Evolutionary conservation across 1,284 basidiomycete species (phyloP).

Genomic region (Puccinia polysora): DNA sequence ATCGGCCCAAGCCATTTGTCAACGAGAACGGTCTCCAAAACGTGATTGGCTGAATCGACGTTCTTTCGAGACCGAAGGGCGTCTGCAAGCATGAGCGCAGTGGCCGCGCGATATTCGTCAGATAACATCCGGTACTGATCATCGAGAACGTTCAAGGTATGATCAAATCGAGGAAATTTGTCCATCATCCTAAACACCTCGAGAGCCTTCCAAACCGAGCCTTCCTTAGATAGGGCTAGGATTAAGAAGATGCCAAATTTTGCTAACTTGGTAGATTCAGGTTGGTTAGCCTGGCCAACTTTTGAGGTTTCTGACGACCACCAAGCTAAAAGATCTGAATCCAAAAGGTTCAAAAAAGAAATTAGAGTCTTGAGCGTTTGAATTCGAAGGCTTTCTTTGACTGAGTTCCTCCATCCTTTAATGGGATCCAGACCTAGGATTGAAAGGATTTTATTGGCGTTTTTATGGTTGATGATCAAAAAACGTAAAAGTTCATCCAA

Average conservation of each 20-base stretch:
- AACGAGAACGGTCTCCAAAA: slow-evolving; percentile 10
- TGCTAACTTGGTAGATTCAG: background rate
- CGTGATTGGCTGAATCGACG: slow-evolving; percentile 23
- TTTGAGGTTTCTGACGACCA: slow-evolving; percentile 20
- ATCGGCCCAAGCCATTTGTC: slow-evolving; percentile 19
- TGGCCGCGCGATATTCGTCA: slow-evolving; percentile 4
- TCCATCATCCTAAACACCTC: slow-evolving; percentile 34
- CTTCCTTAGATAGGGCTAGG: slow-evolving; percentile 36
- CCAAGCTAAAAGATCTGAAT: slow-evolving; percentile 20
- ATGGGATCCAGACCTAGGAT: slow-evolving; percentile 34
- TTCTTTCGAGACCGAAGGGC: slow-evolving; percentile 24
- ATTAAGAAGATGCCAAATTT: slow-evolving; percentile 16
- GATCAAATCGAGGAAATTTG: background rate
- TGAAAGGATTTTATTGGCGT: slow-evolving; percentile 17
- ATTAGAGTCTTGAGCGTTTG: slow-evolving; percentile 19
- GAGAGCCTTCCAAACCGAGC: slow-evolving; percentile 27
- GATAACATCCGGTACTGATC: background rate
- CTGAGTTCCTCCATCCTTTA: slow-evolving; percentile 32
- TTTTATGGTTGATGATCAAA: slow-evolving; percentile 11
- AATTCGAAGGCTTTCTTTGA: slow-evolving; percentile 26
- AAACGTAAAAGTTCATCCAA: slow-evolving; percentile 8
- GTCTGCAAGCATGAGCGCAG: slow-evolving; percentile 25
- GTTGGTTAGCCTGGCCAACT: background rate
- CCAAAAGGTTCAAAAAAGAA: slow-evolving; percentile 19
- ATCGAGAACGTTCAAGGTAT: background rate